Evolutionary conservation across 2,329 filamentous ascomycete species (phyloP).

Genomic region (Fusarium torreyae): DNA sequence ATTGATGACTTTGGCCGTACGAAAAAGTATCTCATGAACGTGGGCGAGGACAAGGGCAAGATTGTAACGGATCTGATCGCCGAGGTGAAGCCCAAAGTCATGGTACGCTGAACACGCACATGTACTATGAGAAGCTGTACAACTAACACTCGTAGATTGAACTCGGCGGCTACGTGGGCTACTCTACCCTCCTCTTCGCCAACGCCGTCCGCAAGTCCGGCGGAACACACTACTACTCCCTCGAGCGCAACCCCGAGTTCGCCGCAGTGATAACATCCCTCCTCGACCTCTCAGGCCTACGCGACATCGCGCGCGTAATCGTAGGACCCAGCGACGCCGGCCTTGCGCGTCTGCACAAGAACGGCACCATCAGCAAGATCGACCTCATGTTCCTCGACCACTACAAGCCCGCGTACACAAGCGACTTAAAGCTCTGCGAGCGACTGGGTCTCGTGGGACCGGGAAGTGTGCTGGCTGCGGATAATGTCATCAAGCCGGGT

Average conservation of each 20-base stretch:
- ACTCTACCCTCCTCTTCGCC: conserved; percentile 84
- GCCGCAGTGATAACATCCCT: conserved; percentile 78
- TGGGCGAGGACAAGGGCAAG: conserved; percentile 81
- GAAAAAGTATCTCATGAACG: conserved; percentile 83
- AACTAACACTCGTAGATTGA: conserved; percentile 67
- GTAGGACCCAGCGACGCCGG: conserved; percentile 79
- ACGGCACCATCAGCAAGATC: conserved; percentile 70
- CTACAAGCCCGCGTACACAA: conserved; percentile 81
- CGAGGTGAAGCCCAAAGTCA: conserved; percentile 74
- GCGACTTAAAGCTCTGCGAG: conserved; percentile 84
- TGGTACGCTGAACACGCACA: conserved; percentile 60
- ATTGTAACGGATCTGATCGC: conserved; percentile 79
- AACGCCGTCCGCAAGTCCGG: conserved; percentile 74
- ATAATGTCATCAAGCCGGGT: conserved; percentile 80
- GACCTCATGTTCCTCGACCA: conserved; percentile 87
- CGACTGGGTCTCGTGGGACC: conserved; percentile 74
- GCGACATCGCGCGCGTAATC: conserved; percentile 77
- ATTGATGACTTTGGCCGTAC: conserved; percentile 77
- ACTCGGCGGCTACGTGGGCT: conserved; percentile 85
- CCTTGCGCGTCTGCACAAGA: conserved; percentile 70
- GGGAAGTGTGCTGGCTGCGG: conserved; percentile 76
- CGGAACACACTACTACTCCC: conserved; percentile 76
- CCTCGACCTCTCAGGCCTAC: conserved; percentile 81
- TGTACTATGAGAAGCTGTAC: background rate
- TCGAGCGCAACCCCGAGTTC: conserved; percentile 83